Evolutionary conservation across 306 rosid genomes (phyloP), one percentile per base, ranked within the genome.

Genomic region (Fragaria ananassa): DNA sequence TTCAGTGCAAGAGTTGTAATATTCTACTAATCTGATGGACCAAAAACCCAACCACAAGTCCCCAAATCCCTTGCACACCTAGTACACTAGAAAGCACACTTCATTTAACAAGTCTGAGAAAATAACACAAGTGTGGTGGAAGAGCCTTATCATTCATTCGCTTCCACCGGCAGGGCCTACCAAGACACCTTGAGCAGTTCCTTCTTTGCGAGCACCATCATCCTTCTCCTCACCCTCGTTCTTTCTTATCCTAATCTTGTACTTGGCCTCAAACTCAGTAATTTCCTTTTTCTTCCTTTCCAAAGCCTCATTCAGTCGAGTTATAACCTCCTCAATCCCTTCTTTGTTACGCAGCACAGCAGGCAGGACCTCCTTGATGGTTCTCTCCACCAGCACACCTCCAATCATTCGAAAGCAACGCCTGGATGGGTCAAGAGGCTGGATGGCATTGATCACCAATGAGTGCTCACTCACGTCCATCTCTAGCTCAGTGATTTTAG

Each of bases 351-450:
- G 89, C 85, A 84, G 93, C 66, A 95, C 98, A 2, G 98, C 98
- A 35, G 98, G 98, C 87, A 89, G 63, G 76, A 95, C 98, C 81
- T 95, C 98, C 67, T 86, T 89, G 85, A 92, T 86, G 57, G 98
- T 95, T 89, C 98, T 90, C 88, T 95, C 98, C 79, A 95, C 98
- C 84, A 95, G 92, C 56, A 95, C 97, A 37, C 97, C 98, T 65
- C 97, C 98, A 3, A 95, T 95, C 96, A 95, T 95, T 7, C 98
- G 87, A 76, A 89, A 95, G 88, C 98, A 92, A 74, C 97, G 89
- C 75, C 97, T 86, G 27, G 97, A 83, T 60, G 83, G 97, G 60
- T 95, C 97, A 6, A 95, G 97, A 0, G 97, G 98, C 78, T 95
- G 93, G 68, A 95, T 90, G 78, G 97, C 97, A 68, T 86, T 89